Evolutionary conservation across 2,329 filamentous ascomycete species (phyloP).

Genomic region (Cladosporium halotolerans): DNA sequence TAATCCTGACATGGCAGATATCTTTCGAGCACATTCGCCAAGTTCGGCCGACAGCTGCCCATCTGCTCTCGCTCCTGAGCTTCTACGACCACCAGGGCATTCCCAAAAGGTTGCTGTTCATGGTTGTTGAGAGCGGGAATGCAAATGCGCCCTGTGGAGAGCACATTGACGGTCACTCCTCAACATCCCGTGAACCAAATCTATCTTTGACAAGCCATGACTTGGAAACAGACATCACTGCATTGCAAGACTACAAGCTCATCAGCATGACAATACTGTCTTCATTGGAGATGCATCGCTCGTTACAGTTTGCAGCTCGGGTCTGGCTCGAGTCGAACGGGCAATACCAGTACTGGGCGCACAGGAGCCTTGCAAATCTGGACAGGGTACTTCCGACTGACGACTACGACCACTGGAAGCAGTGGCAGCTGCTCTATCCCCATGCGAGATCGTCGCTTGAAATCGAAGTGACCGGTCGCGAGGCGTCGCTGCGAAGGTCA

Average conservation of each 20-base stretch:
- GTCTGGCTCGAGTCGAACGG: slow-evolving; percentile 28
- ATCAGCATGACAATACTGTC: slow-evolving; percentile 21
- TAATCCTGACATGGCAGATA: slow-evolving; percentile 13
- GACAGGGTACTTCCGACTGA: not conserved
- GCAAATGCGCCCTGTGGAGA: no score
- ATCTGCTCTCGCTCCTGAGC: slow-evolving; percentile 44
- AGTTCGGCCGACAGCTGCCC: slow-evolving; percentile 28
- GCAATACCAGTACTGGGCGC: slow-evolving; percentile 23
- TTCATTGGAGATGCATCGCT: slow-evolving; percentile 38
- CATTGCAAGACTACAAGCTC: slow-evolving; percentile 35
- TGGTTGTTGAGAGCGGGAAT: no score
- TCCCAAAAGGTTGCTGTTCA: not conserved
- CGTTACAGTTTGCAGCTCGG: slow-evolving; percentile 37
- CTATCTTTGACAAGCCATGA: slow-evolving; percentile 1
- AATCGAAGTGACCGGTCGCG: not conserved
- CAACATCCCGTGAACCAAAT: no score
- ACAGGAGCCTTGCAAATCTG: slow-evolving; percentile 14
- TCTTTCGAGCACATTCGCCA: slow-evolving; percentile 19
- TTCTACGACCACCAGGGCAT: slow-evolving; percentile 34
- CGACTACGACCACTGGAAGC: not conserved
- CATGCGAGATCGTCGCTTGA: not conserved
- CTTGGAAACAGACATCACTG: slow-evolving; percentile 31
- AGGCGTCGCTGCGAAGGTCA: not conserved
- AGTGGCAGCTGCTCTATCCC: not conserved
- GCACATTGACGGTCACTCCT: no score